Conservation (phyloP, 2,329 filamentous ascomycete genomes). For the Botrytis fragariae region DNA sequence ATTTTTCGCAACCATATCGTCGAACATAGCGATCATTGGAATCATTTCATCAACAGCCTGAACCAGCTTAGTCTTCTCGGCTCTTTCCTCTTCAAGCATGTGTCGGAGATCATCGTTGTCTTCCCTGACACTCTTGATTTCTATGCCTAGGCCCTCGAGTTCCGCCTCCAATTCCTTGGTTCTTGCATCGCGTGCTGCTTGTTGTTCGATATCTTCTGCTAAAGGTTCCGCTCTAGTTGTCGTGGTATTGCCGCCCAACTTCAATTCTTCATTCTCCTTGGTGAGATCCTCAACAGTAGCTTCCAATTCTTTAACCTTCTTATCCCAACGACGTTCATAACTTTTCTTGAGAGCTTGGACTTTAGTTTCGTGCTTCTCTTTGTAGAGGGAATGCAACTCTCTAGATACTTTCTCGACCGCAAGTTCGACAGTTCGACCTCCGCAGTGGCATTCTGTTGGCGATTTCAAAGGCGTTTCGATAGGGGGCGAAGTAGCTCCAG, state of each 20-base stretch:
- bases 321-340: conserved; percentile 86
- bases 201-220: conserved; percentile 59
- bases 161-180: conserved; percentile 74
- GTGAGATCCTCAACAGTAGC: conserved; percentile 64
- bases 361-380: conserved; percentile 95
- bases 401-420: conserved; percentile 89
- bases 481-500: conserved; percentile 33
- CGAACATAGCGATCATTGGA: conserved; percentile 55
- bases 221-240: conserved; percentile 54
- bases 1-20: conserved; percentile 38
- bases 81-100: conserved; percentile 69
- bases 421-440: conserved; percentile 68
- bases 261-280: conserved; percentile 73
- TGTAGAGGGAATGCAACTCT: conserved; percentile 90
- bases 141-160: conserved; percentile 69
- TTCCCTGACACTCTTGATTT: conserved; percentile 65
- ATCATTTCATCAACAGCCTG: conserved; percentile 83
- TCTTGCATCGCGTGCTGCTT: conserved; percentile 69
- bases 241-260: conserved; percentile 57
- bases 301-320: conserved; percentile 79
- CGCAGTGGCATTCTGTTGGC: conserved; percentile 32
- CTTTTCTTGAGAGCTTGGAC: conserved; percentile 83
- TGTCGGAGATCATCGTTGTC: conserved; percentile 65
- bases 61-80: conserved; percentile 82
- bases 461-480: conserved; percentile 39